Evolutionary conservation across 2,329 filamentous ascomycete species (phyloP), one percentile per base, ranked within the genome.

Genomic region (Cryphonectria carpinicola): DNA sequence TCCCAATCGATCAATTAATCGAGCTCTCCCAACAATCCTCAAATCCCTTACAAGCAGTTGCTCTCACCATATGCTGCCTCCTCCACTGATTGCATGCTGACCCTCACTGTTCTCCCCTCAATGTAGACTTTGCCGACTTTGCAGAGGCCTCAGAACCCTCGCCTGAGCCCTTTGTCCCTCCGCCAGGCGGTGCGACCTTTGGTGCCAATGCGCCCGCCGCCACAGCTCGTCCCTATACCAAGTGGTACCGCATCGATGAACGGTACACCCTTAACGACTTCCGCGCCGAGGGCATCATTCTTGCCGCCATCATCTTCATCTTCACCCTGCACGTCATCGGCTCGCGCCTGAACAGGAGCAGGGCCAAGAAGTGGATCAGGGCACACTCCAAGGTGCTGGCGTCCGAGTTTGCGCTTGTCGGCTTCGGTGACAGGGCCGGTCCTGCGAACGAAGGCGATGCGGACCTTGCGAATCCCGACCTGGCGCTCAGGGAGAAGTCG

Each of bases 171-270:
- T 80, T 85, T 78, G 82, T 82, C 66, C 80, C 84, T 65, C 80
- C 81, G 63, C 81, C 84, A 61, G 82, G 82, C 71, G 81, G 84
- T 71, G 82, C 82, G 61, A 46, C 37, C 37, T 39, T 64, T 71
- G 82, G 84, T 71, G 82, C 82, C 58, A 80, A 82, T 65, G 76
- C 78, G 43, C 85, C 87, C 72, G 84, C 83, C 61, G 80, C 82
- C 63, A 85, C 86, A 61, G 81, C 80, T 60, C 83, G 85, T 37
- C 92, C 93, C 19, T 98, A 92, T 81, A 97, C 94, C 66, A 94
- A 93, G 85, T 99, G 96, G 96, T 99, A 98, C 84, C 94, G 94
- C 70, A 86, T 98, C 73, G 96, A 97, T 87, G 95, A 98, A 87
- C 94, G 96, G 78, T 90, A 95, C 77, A 90, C 90, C 37, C 84